Percentiles rank a stretch among this genome's conserved stretches.
These are phyloP conservation scores for Tulasnella sp. DNA, from an alignment of 768 basidiomycete species.

Conservation along the genomic window DNA sequence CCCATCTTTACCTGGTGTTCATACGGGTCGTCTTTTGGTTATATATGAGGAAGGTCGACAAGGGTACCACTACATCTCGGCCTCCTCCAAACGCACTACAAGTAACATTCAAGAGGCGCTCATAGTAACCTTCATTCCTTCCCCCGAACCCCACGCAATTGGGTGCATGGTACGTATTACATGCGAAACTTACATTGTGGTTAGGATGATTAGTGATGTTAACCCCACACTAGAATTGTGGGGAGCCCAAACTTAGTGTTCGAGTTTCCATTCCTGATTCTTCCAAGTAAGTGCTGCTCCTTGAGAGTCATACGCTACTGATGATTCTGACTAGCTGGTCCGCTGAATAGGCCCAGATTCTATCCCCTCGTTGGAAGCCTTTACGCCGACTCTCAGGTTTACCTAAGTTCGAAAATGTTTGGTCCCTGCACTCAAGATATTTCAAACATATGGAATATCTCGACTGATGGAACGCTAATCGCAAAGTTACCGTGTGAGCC, in stretches of 20 bases:
- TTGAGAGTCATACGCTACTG: too few species aligned
- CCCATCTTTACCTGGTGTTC: not conserved
- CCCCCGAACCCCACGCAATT: not conserved
- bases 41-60: not conserved
- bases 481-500: too few species aligned
- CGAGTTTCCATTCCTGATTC: not conserved
- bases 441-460: too few species aligned
- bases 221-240: not conserved
- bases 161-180: not conserved
- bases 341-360: not conserved
- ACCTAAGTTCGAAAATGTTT: too few species aligned
- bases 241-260: too few species aligned
- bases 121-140: not conserved
- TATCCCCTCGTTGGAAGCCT: not conserved
- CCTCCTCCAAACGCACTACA: not conserved
- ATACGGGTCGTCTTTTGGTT: not conserved
- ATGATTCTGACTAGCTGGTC: not conserved
- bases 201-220: not conserved
- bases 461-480: too few species aligned
- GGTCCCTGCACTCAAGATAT: too few species aligned
- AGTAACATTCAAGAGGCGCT: not conserved
- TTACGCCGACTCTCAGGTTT: too few species aligned
- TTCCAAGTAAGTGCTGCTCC: not conserved
- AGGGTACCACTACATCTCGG: not conserved
- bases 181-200: not conserved